A percentile compares a stretch with the other conserved stretches of the same genome.
Conservation (phyloP, 192 early-diverging fungal species). For the Backusella australiensis region DNA sequence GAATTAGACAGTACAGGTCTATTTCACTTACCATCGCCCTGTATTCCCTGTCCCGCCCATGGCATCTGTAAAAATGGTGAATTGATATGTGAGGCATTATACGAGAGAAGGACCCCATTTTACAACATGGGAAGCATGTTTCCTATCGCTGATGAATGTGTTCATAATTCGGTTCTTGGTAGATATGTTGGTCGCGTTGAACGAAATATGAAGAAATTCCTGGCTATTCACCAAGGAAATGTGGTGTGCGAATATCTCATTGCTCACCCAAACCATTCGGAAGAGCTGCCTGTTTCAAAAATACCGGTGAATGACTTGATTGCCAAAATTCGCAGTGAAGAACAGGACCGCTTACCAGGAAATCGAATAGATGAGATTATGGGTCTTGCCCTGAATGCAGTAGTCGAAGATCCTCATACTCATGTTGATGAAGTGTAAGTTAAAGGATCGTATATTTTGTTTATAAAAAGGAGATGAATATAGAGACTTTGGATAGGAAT, state of each 20-base stretch:
- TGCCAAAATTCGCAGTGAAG: background rate
- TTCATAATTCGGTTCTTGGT: background rate
- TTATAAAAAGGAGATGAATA: background rate
- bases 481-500: background rate
- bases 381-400: background rate
- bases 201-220: background rate
- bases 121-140: background rate
- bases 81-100: slow-evolving; percentile 8
- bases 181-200: slow-evolving; percentile 6
- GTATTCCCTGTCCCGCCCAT: slow-evolving; percentile 16
- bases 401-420: background rate
- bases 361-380: background rate
- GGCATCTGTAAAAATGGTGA: slow-evolving; percentile 10
- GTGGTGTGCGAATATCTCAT: background rate
- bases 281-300: background rate
- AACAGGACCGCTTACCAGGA: background rate
- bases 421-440: background rate
- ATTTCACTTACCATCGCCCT: background rate
- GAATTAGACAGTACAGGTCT: background rate
- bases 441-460: background rate
- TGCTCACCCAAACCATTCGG: background rate
- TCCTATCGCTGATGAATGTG: slow-evolving; percentile 18
- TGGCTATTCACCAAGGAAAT: background rate
- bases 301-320: background rate
- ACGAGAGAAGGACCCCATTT: background rate